Percentiles rank a stretch among this genome's conserved stretches.
Conservation (phyloP, 768 basidiomycete genomes). For the Tubosaeta sp. region DNA sequence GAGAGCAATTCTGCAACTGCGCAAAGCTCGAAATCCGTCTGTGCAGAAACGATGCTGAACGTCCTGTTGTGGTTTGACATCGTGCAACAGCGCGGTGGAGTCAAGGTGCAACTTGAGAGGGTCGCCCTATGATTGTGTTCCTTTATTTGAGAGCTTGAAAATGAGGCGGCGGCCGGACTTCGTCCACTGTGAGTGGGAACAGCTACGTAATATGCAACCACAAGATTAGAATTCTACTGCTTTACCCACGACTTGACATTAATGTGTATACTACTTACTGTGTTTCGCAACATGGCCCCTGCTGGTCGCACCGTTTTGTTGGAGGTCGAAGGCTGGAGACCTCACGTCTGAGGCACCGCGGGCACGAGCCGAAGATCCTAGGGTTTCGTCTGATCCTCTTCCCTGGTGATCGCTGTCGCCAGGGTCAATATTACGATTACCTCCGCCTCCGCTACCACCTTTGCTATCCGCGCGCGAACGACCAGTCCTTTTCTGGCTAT, state of each 20-base stretch:
- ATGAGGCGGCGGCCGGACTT: conserved; percentile 7
- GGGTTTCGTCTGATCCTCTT: conserved; percentile 31
- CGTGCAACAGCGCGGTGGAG: conserved; percentile 10
- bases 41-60: conserved; percentile 42
- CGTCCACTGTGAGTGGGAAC: conserved; percentile 19
- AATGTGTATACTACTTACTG: conserved; percentile 27
- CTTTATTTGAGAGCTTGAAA: conserved; percentile 12
- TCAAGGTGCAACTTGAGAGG: conserved; percentile 25
- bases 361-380: conserved; percentile 35
- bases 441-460: conserved; percentile 36
- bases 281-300: conserved; percentile 18
- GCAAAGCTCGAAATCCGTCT: conserved; percentile 48
- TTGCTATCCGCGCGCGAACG: conserved; percentile 49
- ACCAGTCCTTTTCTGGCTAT: conserved; percentile 67
- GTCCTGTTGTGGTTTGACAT: conserved; percentile 31
- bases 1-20: conserved; percentile 48
- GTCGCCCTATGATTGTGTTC: conserved; percentile 21
- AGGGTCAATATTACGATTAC: conserved; percentile 33
- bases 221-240: conserved; percentile 22
- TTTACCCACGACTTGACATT: conserved; percentile 20
- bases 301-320: conserved; percentile 20
- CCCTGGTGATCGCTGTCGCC: conserved; percentile 36
- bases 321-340: conserved; percentile 29
- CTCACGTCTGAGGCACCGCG: conserved; percentile 74
- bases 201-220: conserved; percentile 18